phyloP scores from a whole-genome alignment of 2,329 filamentous ascomycete genomes.

The Nemania serpens region DNA sequence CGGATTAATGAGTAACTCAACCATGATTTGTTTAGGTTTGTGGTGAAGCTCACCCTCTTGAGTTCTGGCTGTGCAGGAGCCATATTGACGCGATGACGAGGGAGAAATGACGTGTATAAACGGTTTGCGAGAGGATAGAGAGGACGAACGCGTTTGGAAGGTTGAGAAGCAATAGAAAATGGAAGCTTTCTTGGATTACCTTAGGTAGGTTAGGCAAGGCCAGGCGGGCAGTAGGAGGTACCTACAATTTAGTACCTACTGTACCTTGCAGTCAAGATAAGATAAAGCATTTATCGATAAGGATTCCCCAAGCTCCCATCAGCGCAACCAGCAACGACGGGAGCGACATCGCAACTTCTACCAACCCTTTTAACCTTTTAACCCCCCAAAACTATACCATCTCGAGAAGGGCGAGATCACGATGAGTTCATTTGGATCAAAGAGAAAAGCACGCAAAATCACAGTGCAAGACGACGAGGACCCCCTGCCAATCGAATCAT shows the following conservation, averaged over 20 bases:
- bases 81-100: constrained; percentile 65
- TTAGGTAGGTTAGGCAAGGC: constrained; percentile 1
- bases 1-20: constrained; percentile 24
- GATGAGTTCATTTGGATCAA: constrained; percentile 62
- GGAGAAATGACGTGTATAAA: neutral
- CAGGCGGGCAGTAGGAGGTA: neutral
- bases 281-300: constrained; percentile 39
- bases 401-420: constrained; percentile 26
- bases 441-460: constrained; percentile 77
- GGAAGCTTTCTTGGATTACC: constrained; percentile 14
- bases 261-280: constrained; percentile 26
- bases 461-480: constrained; percentile 68
- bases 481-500: constrained; percentile 26
- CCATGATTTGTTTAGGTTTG: constrained; percentile 3
- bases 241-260: no score
- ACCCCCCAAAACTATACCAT: constrained; percentile 16
- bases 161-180: constrained; percentile 14
- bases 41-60: constrained; percentile 74
- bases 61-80: constrained; percentile 98
- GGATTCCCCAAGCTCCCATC: constrained; percentile 2
- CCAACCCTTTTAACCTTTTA: constrained; percentile 6
- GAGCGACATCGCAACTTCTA: neutral
- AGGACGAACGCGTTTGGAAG: constrained; percentile 13
- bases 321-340: neutral
- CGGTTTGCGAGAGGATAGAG: constrained; percentile 18